A percentile compares a stretch with the other conserved stretches of the same genome.
These are phyloP conservation scores for Exophiala calicioides DNA, from an alignment of 2,329 filamentous ascomycete species.

Conservation along the genomic window DNA sequence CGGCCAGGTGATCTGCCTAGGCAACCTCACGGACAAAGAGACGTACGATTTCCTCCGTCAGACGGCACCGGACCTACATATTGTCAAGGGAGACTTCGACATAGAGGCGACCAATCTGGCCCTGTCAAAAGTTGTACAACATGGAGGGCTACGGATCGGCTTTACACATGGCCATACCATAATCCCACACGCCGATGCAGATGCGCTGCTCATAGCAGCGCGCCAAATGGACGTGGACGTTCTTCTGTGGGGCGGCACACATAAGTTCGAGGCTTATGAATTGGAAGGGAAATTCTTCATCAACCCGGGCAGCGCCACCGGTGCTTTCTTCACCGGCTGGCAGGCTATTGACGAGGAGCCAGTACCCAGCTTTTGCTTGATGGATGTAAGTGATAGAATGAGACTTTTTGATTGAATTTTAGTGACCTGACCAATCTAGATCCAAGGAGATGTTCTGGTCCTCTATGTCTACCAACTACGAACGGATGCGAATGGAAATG, in stretches of 20 bases:
- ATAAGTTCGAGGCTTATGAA: constrained; percentile 71
- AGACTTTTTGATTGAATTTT: too few relatives aligned
- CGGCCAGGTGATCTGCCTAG: constrained; percentile 75
- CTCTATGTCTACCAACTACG: constrained; percentile 90
- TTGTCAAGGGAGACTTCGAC: constrained; percentile 71
- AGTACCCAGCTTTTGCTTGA: constrained; percentile 89
- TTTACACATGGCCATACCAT: constrained; percentile 74
- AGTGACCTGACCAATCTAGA: too few relatives aligned
- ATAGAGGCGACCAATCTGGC: constrained; percentile 66
- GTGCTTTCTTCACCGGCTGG: constrained; percentile 63
- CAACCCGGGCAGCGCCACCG: constrained; percentile 68
- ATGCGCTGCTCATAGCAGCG: constrained; percentile 66
- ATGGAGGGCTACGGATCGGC: constrained; percentile 66
- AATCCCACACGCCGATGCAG: constrained; percentile 67
- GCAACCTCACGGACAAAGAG: constrained; percentile 76
- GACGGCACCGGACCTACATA: constrained; percentile 70
- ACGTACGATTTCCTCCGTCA: constrained; percentile 79
- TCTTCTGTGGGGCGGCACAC: constrained; percentile 68
- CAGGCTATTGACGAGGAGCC: constrained; percentile 65
- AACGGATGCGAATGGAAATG: constrained; percentile 73
- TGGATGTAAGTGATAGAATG: constrained; percentile 73
- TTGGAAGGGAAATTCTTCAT: constrained; percentile 72
- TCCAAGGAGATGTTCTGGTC: constrained; percentile 93
- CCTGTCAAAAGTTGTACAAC: constrained; percentile 69
- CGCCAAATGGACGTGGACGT: constrained; percentile 72